phyloP scores from a whole-genome alignment of 2,329 filamentous ascomycete species.

The Xylaria sp. region DNA sequence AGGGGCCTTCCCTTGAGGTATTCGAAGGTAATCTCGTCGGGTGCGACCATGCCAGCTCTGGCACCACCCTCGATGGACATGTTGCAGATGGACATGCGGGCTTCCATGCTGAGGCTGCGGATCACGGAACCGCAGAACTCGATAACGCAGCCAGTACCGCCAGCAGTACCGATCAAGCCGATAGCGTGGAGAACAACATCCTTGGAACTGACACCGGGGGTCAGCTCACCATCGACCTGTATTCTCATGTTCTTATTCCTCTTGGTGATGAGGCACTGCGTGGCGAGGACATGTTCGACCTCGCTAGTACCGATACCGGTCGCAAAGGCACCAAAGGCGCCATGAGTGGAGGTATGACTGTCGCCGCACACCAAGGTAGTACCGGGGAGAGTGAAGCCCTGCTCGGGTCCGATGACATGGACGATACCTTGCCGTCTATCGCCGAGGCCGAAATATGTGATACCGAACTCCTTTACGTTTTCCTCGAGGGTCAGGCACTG shows the following conservation, averaged over 20 bases:
- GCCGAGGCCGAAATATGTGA: constrained; percentile 96
- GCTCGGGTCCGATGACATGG: constrained; percentile 97
- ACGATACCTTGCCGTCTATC: constrained; percentile 98
- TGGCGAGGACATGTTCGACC: constrained; percentile 97
- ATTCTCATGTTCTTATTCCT: constrained; percentile 99
- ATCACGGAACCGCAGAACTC: constrained; percentile 98
- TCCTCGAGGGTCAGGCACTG: constrained; percentile 97
- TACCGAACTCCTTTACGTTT: constrained; percentile 94
- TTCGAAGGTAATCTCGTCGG: constrained; percentile 91
- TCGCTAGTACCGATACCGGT: constrained; percentile 98
- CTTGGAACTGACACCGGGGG: constrained; percentile 93
- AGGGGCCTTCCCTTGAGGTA: constrained; percentile 92
- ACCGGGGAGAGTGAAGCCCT: constrained; percentile 96
- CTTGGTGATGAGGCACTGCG: constrained; percentile 92
- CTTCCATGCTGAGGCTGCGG: constrained; percentile 88
- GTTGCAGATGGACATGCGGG: constrained; percentile 99
- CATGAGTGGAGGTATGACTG: constrained; percentile 97
- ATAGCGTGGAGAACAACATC: constrained; percentile 94
- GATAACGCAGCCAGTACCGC: constrained; percentile 92
- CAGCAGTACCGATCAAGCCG: constrained; percentile 91
- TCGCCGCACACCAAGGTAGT: constrained; percentile 98
- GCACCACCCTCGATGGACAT: constrained; percentile 98
- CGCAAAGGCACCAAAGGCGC: constrained; percentile 91
- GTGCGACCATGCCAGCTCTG: constrained; percentile 94
- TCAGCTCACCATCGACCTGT: constrained; percentile 88